Evolutionary conservation across 2,329 filamentous ascomycete species (phyloP).

Genomic region (Aspergillus uvarum): DNA sequence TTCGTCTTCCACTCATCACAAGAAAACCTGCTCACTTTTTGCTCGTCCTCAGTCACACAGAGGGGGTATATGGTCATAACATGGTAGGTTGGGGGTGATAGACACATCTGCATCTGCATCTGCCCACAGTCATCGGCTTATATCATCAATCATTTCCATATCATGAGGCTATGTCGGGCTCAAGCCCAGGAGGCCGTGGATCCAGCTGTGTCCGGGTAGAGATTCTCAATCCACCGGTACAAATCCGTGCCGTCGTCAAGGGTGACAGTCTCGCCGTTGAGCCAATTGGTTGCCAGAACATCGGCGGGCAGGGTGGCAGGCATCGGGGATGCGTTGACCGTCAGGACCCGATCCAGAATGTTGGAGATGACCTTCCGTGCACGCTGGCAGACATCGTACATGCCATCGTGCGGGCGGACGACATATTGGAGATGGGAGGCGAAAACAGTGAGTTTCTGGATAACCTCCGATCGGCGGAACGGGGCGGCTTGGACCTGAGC

Average conservation of each 20-base stretch:
- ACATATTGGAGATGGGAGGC: conserved; percentile 24
- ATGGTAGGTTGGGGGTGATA: background rate
- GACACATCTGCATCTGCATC: background rate
- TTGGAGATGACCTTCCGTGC: conserved; percentile 22
- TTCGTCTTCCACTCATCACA: background rate
- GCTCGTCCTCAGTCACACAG: background rate
- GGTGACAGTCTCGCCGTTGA: conserved; percentile 6
- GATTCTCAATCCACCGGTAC: conserved; percentile 4
- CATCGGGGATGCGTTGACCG: conserved; percentile 2
- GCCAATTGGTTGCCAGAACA: conserved; percentile 7
- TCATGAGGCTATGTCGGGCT: background rate
- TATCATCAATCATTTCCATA: conserved; percentile 1
- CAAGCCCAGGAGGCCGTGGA: background rate
- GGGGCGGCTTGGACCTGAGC: background rate
- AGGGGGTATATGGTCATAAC: background rate
- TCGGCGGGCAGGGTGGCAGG: background rate
- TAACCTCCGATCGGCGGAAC: conserved; percentile 28
- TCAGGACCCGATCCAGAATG: conserved; percentile 22
- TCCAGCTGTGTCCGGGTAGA: background rate
- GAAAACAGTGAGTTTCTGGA: conserved; percentile 31
- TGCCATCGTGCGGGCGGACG: conserved; percentile 22
- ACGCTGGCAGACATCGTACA: conserved; percentile 27
- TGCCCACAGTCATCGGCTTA: background rate
- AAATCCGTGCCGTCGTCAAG: conserved; percentile 8
- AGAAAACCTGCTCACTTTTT: background rate